Evolutionary conservation across 1,284 basidiomycete genomes (phyloP).

Genomic region (Cutaneotrichosporon sp.): DNA sequence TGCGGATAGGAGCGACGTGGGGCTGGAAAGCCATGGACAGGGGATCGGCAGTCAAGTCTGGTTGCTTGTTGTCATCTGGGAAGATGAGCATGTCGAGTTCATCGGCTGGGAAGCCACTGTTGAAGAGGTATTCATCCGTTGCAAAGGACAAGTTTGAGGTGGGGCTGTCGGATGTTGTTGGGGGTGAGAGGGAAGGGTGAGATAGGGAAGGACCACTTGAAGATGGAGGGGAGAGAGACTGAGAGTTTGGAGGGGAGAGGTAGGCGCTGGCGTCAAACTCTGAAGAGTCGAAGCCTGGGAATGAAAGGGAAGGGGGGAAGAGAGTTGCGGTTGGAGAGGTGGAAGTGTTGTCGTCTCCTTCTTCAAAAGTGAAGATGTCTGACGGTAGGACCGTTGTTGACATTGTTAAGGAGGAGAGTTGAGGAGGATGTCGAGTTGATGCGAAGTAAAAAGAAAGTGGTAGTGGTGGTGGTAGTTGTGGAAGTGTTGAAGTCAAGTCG

Average conservation of each 20-base stretch:
- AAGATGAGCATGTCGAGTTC: constrained; percentile 40
- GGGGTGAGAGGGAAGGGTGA: constrained; percentile 28
- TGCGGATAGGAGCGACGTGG: not conserved
- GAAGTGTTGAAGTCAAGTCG: not conserved
- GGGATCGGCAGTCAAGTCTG: constrained; percentile 1
- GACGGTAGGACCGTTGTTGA: constrained; percentile 16
- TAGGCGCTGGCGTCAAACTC: constrained; percentile 8
- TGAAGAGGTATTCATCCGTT: constrained; percentile 37
- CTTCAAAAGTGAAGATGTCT: constrained; percentile 24
- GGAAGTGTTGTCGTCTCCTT: constrained; percentile 15
- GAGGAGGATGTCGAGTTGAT: too few relatives aligned
- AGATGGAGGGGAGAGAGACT: constrained; percentile 11
- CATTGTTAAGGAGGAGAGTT: constrained; percentile 12
- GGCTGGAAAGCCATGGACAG: not conserved
- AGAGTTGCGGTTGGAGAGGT: constrained; percentile 23
- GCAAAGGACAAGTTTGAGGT: constrained; percentile 30
- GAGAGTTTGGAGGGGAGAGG: constrained; percentile 9
- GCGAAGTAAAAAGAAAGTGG: not conserved
- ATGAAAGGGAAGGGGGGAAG: constrained; percentile 27
- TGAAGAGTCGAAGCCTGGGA: constrained; percentile 19
- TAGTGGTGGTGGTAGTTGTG: not conserved
- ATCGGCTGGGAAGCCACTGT: constrained; percentile 24
- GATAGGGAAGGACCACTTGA: constrained; percentile 14
- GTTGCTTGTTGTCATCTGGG: constrained; percentile 19
- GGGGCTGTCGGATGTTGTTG: constrained; percentile 31